phyloP scores from a whole-genome alignment of 257 asterid species.

The Coffea canephora region DNA sequence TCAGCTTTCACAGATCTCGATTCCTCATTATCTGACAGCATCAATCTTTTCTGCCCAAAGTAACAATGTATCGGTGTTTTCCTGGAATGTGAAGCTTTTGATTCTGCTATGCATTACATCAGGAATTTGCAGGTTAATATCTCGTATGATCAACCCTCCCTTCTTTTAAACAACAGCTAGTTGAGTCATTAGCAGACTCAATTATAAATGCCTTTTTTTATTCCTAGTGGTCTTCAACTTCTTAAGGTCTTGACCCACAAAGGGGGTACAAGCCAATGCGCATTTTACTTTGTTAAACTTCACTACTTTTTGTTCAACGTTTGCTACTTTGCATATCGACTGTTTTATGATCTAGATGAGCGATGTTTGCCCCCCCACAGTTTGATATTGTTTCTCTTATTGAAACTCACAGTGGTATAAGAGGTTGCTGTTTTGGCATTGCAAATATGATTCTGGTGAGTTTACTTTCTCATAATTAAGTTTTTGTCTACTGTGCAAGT shows the following conservation, averaged over 20 bases:
- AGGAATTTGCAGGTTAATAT: constrained; percentile 89
- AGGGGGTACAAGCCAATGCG: neutral
- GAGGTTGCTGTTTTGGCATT: constrained; percentile 80
- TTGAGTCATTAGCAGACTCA: constrained; percentile 12
- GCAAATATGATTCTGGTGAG: constrained; percentile 98
- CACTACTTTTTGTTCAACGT: neutral
- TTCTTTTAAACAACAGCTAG: constrained; percentile 30
- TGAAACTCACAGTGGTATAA: constrained; percentile 67
- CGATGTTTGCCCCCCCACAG: neutral
- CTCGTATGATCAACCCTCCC: constrained; percentile 63
- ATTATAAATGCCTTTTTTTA: neutral
- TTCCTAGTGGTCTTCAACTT: neutral
- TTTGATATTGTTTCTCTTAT: constrained; percentile 31
- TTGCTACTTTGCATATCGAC: neutral
- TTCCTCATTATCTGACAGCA: constrained; percentile 84
- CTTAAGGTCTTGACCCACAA: neutral
- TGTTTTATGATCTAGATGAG: neutral
- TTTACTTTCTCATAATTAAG: constrained; percentile 19
- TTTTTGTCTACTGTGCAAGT: neutral
- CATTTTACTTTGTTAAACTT: too few relatives aligned
- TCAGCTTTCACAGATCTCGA: constrained; percentile 86
- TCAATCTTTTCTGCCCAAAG: constrained; percentile 92
- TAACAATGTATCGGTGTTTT: constrained; percentile 58
- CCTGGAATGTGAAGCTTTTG: constrained; percentile 66
- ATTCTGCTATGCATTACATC: constrained; percentile 61